Conservation (phyloP, 2,329 filamentous ascomycete species). For the Diaporthe eres region DNA sequence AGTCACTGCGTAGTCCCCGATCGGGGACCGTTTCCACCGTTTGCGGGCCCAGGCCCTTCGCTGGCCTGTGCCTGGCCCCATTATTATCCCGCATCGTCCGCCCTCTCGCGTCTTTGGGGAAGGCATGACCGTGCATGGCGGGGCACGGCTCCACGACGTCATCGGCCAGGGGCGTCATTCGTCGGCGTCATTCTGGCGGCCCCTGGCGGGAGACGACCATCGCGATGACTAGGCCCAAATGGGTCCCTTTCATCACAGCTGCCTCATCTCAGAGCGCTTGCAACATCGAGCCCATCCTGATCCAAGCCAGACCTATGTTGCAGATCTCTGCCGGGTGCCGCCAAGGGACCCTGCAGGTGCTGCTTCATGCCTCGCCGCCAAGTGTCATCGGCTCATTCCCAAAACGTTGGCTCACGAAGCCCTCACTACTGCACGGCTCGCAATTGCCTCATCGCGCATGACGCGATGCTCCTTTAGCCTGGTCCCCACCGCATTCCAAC, state of each 20-base stretch:
- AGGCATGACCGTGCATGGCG: constrained; percentile 30
- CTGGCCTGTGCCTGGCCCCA: constrained; percentile 9
- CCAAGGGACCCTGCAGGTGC: constrained; percentile 21
- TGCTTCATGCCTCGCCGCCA: constrained; percentile 28
- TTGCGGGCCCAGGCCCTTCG: neutral
- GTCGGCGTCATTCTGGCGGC: constrained; percentile 30
- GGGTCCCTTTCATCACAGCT: constrained; percentile 17
- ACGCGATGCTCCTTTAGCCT: neutral
- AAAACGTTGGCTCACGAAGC: constrained; percentile 39
- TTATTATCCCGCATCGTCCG: constrained; percentile 10
- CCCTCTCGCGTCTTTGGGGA: constrained; percentile 17
- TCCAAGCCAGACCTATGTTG: neutral
- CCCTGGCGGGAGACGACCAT: constrained; percentile 23
- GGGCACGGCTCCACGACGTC: constrained; percentile 30
- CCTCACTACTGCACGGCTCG: constrained; percentile 31
- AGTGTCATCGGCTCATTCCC: constrained; percentile 33
- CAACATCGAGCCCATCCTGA: neutral
- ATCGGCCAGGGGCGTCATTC: constrained; percentile 13
- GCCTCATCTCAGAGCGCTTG: constrained; percentile 6
- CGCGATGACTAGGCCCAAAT: constrained; percentile 1
- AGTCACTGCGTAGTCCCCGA: neutral
- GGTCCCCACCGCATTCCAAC: neutral
- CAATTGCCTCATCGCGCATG: constrained; percentile 38
- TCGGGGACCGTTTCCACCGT: constrained; percentile 15
- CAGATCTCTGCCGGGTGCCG: constrained; percentile 41